Percentiles rank a stretch among this genome's conserved stretches.
phyloP scores from a whole-genome alignment of 306 rosid genomes.

The Argentina anserina region DNA sequence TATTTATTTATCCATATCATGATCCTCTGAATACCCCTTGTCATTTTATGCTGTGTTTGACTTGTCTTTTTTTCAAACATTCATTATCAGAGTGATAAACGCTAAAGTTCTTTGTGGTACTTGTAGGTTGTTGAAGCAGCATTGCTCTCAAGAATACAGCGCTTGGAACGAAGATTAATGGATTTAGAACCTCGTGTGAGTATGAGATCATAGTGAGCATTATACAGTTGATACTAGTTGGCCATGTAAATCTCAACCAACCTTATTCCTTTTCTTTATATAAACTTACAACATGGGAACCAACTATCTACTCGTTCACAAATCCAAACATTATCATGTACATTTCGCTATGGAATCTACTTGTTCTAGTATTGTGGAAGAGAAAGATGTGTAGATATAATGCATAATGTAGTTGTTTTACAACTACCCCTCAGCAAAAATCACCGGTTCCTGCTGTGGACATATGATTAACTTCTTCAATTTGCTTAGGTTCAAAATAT shows the following conservation, averaged over 20 bases:
- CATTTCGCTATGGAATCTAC: neutral
- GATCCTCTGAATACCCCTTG: neutral
- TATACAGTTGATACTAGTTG: constrained; percentile 6
- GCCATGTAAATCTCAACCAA: constrained; percentile 3
- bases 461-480: neutral
- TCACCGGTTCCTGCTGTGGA: neutral
- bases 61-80: neutral
- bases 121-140: constrained; percentile 97
- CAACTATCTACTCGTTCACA: constrained; percentile 11
- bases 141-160: constrained; percentile 84
- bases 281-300: constrained; percentile 14
- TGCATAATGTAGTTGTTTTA: neutral
- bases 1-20: neutral
- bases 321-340: neutral
- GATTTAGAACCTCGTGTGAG: constrained; percentile 98
- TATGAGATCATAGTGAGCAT: constrained; percentile 71
- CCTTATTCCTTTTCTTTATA: neutral
- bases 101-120: constrained; percentile 13
- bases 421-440: neutral
- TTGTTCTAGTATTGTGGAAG: neutral
- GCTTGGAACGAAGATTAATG: constrained; percentile 66
- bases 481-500: constrained; percentile 72
- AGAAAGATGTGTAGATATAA: neutral
- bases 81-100: neutral
- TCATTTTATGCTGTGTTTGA: neutral